Evolutionary conservation across 495 filamentous ascomycete species (phyloP), one percentile per base, ranked within the genome.

Genomic region (Penicillium egyptiacum): DNA sequence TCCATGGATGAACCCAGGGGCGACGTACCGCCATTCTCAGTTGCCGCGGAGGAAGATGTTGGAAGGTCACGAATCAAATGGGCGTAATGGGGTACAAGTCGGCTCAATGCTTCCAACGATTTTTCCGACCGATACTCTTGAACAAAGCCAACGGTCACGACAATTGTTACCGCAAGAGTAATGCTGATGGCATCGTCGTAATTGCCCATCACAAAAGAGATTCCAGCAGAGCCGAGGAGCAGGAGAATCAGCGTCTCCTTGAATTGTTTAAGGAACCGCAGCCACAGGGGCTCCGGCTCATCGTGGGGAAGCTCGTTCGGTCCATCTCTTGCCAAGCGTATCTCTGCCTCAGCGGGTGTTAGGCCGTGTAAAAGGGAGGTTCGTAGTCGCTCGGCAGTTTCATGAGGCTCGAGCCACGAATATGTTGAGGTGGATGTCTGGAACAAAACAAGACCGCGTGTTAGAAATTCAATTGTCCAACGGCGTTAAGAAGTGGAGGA

Each of bases 91-190:
- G 94, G 95, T 0, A 98, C 92, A 30, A 99, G 76, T 58, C 92
- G 90, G 67, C 87, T 96, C 53, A 99, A 78, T 47, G 94, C 94
- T 71, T 98, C 94, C 66, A 99, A 83, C 2, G 92, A 96, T 73
- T 98, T 96, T 69, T 99, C 95, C 40, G 93, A 97, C 55, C 95
- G 83, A 69, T 97, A 98, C 72, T 99, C 94, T 68, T 99, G 94
- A 54, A 98, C 83, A 65, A 99, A 99, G 11, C 91, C 94, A 50
- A 98, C 94, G 1, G 89, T 89, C 37, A 98, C 92, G 17, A 99
- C 94, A 66, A 99, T 98, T 43, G 91, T 94, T 7, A 99, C 94
- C 2, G 94, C 94, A 31, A 96, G 82, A 2, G 93, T 78, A 64
- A 99, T 99, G 71, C 92, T 97, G 63, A 98, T 76, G 5, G 95